Evolutionary conservation across 1,284 basidiomycete genomes (phyloP), one percentile per base, ranked within the genome.

Genomic region (Thelephora terrestris): DNA sequence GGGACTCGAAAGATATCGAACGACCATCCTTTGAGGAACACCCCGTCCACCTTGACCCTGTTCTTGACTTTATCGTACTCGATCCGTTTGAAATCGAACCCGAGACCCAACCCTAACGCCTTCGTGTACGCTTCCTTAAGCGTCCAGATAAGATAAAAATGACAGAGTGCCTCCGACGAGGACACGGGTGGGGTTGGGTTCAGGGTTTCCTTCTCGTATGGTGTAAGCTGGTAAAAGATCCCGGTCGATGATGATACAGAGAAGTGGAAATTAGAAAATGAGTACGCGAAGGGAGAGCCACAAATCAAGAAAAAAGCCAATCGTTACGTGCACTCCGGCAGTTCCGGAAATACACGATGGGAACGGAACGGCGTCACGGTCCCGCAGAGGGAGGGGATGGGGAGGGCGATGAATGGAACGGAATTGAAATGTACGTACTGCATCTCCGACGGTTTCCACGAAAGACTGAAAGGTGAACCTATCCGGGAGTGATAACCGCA

Each of bases 111-210:
- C 1, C 87, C 88, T 23, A 89, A 70, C 4, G 87, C 85, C 64
- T 91, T 91, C 2, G 85, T 86, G 60, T 88, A 91, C 3, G 89
- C 85, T 61, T 91, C 88, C 64, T 91, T 91, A 59, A 87, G 67
- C 4, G 88, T 90, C 88, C 88, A 91, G 51, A 89, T 76, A 67
- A 82, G 79, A 59, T 83, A 87, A 61, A 88, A 82, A 18, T 69
- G 69, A 36, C 68, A 65, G 7, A 85, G 63, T 3, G 69, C 73
- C 50, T 79, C 62, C 68, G 37, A 63, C 57, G 52, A 69, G 57
- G 52, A 69, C 55, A 52, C 66, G 50, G 45, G 62, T 53, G 52
- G 52, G 2, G 52, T 43, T 7, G 61, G 55, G 14, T 71, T 65
- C 36, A 83, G 57, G 7, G 69, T 58, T 2, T 56, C 58, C 48